Percentiles rank a stretch among this genome's conserved stretches.
Conservation (phyloP, 176 grass and related monocot species). For the Lolium perenne region DNA sequence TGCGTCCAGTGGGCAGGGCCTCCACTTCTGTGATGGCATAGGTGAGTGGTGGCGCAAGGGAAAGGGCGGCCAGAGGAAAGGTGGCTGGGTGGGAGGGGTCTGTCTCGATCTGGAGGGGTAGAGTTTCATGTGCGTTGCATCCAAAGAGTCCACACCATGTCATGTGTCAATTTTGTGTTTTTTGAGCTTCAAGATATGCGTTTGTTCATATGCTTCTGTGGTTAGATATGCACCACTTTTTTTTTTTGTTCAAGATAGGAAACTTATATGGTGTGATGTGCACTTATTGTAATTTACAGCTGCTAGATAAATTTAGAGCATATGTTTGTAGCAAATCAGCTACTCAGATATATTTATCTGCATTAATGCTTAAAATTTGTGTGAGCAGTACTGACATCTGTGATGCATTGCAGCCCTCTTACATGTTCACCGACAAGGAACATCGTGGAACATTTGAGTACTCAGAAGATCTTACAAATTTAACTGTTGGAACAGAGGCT, state of each 20-base stretch:
- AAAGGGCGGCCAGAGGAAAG: too few species aligned
- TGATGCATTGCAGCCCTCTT: constrained; percentile 80
- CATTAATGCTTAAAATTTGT: constrained; percentile 35
- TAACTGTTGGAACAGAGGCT: constrained; percentile 67
- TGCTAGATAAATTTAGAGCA: constrained; percentile 9
- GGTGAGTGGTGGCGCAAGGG: too few species aligned
- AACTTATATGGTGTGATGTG: not conserved
- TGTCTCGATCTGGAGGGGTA: too few species aligned
- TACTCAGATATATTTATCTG: constrained; percentile 25
- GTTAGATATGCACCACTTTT: constrained; percentile 31
- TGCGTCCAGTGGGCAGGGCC: too few species aligned
- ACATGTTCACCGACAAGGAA: constrained; percentile 98
- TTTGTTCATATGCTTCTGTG: constrained; percentile 17
- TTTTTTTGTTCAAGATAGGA: not conserved
- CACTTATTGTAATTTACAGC: constrained; percentile 26
- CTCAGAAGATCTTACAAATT: constrained; percentile 80
- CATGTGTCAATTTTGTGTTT: constrained; percentile 17
- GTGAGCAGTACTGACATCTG: constrained; percentile 19
- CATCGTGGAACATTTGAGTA: constrained; percentile 97
- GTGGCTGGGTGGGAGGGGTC: too few species aligned
- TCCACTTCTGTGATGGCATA: too few species aligned
- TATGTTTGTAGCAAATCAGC: constrained; percentile 16
- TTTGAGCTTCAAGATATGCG: not conserved
- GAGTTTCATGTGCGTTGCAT: not conserved
- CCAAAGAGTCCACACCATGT: constrained; percentile 9